phyloP scores from a whole-genome alignment of 306 rosid species.

The Pyrus pyrifolia region DNA sequence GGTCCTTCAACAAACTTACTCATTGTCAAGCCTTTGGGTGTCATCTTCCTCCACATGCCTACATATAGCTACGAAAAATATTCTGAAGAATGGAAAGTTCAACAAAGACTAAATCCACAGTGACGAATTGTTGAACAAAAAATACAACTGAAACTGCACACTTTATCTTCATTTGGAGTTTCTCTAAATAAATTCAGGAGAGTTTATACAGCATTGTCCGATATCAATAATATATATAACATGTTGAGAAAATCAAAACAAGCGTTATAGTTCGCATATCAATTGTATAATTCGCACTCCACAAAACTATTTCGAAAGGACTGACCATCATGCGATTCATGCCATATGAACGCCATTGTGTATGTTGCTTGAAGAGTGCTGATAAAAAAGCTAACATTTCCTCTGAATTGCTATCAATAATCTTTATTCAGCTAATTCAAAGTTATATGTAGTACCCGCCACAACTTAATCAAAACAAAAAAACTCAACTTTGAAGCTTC shows the following conservation, averaged over 20 bases:
- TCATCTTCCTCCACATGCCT: constrained; percentile 76
- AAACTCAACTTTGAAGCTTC: neutral
- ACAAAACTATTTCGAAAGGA: neutral
- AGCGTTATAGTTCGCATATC: neutral
- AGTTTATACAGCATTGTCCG: neutral
- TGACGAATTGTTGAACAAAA: neutral
- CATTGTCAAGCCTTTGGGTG: constrained; percentile 84
- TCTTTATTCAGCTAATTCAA: neutral
- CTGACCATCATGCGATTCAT: neutral
- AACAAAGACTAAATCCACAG: neutral
- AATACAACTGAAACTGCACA: neutral
- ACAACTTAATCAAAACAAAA: neutral
- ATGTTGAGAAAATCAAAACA: neutral
- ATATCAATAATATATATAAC: neutral
- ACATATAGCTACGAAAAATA: neutral
- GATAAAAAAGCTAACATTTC: neutral
- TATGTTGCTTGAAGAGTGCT: neutral
- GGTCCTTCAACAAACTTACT: constrained; percentile 77
- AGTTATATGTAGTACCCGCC: neutral
- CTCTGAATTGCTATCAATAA: neutral
- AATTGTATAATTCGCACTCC: neutral
- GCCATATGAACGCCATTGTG: neutral
- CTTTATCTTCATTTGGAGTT: neutral
- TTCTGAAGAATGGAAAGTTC: neutral
- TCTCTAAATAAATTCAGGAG: neutral